These are phyloP conservation scores for Neurospora sp. DNA, from an alignment of 2,329 filamentous ascomycete genomes.

Conservation along the genomic window DNA sequence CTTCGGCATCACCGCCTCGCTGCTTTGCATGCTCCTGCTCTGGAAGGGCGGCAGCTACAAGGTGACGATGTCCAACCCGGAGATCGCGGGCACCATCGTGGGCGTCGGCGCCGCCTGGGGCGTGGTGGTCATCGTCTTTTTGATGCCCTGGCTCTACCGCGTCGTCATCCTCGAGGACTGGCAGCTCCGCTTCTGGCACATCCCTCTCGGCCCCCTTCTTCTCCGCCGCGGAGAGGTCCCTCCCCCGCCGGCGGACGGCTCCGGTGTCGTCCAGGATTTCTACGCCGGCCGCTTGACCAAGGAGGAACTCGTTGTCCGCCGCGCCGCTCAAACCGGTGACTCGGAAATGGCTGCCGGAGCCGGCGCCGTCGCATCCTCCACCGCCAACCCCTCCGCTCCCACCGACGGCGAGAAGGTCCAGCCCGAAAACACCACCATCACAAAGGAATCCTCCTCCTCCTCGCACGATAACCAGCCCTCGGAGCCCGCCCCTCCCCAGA, in stretches of 20 bases:
- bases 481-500: not conserved
- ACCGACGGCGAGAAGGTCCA: slow-evolving; percentile 21
- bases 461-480: slow-evolving; percentile 7
- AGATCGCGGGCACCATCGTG: slow-evolving; percentile 44
- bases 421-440: not conserved
- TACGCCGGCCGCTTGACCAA: slow-evolving; percentile 46
- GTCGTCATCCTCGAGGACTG: slow-evolving; percentile 51
- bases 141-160: slow-evolving; percentile 50
- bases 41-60: slow-evolving; percentile 38
- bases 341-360: slow-evolving; percentile 7
- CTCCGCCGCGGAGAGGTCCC: slow-evolving; percentile 32
- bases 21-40: slow-evolving; percentile 52
- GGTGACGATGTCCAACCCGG: slow-evolving; percentile 36
- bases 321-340: slow-evolving; percentile 18
- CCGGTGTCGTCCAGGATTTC: slow-evolving; percentile 39
- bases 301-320: slow-evolving; percentile 38
- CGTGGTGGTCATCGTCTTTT: slow-evolving; percentile 40
- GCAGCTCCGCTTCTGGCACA: slow-evolving; percentile 45
- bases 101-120: slow-evolving; percentile 39
- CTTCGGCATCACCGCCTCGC: slow-evolving; percentile 43
- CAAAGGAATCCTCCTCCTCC: slow-evolving; percentile 1
- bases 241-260: slow-evolving; percentile 31
- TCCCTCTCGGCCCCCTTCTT: slow-evolving; percentile 43
- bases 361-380: slow-evolving; percentile 1
- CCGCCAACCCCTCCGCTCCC: not conserved